Base-by-base conservation (phyloP, 139 green algal species). In the Spirogloea muscicola region DNA sequence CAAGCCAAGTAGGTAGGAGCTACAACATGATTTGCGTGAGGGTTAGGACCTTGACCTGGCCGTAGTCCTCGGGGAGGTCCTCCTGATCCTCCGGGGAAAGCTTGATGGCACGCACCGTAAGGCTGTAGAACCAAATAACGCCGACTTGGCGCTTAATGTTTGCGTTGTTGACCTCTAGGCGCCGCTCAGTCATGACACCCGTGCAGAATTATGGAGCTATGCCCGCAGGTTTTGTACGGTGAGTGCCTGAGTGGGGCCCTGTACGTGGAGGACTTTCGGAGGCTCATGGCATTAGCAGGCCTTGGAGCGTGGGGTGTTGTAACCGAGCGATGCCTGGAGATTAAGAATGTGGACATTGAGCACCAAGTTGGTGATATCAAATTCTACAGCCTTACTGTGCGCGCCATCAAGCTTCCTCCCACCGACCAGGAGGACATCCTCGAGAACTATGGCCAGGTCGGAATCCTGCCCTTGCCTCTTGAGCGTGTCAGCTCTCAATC, bases 91-190 rank as follows among this genome's bases (percentile, higher is more conserved):
- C 90, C 1, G 80, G 80, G n/a, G n/a, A n/a, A 51, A 97, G 75
- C 87, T 98, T 98, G 89, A 99, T 97, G 33, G 97, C 82, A 33
- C 90, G 86, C 77, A 95, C 96, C 5, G 94, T 99, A 75, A 98
- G 90, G 72, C 81, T 91, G 82, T 84, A 93, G 88, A 98, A 99
- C 10, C 59, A 82, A 0, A 94, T 90, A 5, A 95, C 86, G 0
- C 94, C 94, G 9, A 93, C 49, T 48, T 96, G 27, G 2, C 74
- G 69, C 39, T 61, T 46, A 31, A 98, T 82, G 55, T 90, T 85
- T 0, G 72, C 1, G 63, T 98, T 93, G 25, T 87, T 76, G 13
- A 98, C 34, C 5, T 68, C 49, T n/a, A 80, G 72, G 25, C 51
- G 36, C 33, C 70, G 64, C 3, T 48, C 62, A 16, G 49, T 64